phyloP scores from a whole-genome alignment of 352 stramenopile genomes.

The Phytopythium kandeliae region DNA sequence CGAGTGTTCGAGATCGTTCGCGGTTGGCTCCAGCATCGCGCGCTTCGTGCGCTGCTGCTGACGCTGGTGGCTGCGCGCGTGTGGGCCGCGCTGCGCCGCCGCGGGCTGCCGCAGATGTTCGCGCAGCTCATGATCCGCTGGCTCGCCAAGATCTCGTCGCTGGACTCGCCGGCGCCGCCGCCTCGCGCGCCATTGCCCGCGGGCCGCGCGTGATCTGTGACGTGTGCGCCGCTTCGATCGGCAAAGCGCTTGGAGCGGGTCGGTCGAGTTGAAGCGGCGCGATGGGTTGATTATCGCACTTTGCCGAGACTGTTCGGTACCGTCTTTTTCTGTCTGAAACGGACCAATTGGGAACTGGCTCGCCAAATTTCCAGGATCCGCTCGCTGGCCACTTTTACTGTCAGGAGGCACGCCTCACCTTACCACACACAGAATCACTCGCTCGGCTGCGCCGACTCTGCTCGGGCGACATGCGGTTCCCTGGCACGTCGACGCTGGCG shows the following conservation, averaged over 20 bases:
- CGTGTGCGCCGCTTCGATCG: no score
- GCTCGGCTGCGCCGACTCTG: no score
- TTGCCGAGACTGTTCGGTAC: no score
- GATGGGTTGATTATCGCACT: neutral
- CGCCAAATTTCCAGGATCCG: neutral
- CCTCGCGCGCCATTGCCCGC: neutral
- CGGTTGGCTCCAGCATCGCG: conserved; percentile 40
- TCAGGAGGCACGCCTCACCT: no score
- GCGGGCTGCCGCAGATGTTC: conserved; percentile 48
- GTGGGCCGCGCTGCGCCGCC: conserved; percentile 46
- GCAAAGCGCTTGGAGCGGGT: no score
- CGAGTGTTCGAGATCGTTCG: conserved; percentile 31
- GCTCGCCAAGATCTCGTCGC: conserved; percentile 44
- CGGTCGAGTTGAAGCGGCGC: neutral
- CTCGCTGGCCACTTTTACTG: neutral
- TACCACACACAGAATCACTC: no score
- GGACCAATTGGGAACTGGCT: neutral
- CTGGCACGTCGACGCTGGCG: neutral
- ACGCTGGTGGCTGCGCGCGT: conserved; percentile 36
- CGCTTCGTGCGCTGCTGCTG: conserved; percentile 44
- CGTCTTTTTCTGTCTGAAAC: conserved; percentile 1
- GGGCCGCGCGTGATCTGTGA: neutral
- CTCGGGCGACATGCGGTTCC: neutral
- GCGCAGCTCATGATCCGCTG: conserved; percentile 57
- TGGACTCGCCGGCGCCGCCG: conserved; percentile 18